Evolutionary conservation across 1,284 basidiomycete genomes (phyloP), one percentile per base, ranked within the genome.

Genomic region (Mycena sp.): DNA sequence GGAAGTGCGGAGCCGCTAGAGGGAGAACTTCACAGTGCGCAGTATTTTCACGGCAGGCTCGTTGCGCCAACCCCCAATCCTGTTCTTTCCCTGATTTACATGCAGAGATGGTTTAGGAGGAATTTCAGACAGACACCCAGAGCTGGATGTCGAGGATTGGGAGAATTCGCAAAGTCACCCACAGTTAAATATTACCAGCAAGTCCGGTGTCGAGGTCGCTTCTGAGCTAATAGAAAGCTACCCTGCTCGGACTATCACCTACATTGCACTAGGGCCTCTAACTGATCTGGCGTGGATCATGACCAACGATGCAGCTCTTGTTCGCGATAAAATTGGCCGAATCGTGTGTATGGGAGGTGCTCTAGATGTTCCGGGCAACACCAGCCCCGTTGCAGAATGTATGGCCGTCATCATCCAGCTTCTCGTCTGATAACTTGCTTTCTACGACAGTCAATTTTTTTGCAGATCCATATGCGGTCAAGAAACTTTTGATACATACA

Each of bases 261-360:
- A 98, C 68, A 84, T 98, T 59, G 91, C 88, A 5, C 82, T 98
- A 1, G 97, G 96, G 0, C 96, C 96, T 5, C 79, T 96, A 62
- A 98, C 95, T 19, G 96, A 93, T 72, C 81, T 99, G 26, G 94
- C 95, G 1, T 80, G 81, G 40, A 83, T 93, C 50, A 81, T 92
- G 74, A 83, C 83, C 11, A 74, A 83, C 51, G 85, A 93, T 70
- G 83, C 85, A 1, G 75, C 80, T 30, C 80, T 86, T 1, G 76
- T 90, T 17, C 81, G 82, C 12, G 80, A 90, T 2, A 86, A 85
- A 32, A 83, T 93, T 38, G 91, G 90, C 17, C 84, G 88, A 14
- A 83, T 99, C 26, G 81, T 96, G 19, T 90, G 90, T 74, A 99
- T 99, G 96, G 97, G 96, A n/a, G 96, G 96, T n/a, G 90, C 94